Evolutionary conservation across 2,329 filamentous ascomycete species (phyloP).

Genomic region (Neofusicoccum kwambonambiense): DNA sequence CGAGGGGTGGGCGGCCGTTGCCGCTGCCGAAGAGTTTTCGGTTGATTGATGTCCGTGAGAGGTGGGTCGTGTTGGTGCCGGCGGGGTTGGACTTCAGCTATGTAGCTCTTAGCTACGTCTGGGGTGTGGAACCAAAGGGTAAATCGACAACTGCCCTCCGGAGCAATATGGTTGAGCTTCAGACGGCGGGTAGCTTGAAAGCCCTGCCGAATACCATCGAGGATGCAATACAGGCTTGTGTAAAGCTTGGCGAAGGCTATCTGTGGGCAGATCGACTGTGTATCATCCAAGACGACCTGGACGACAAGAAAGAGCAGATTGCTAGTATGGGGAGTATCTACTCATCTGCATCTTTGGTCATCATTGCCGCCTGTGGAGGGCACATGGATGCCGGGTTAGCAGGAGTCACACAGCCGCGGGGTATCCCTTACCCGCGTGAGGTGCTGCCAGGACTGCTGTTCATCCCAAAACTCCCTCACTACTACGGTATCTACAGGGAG

Average conservation of each 20-base stretch:
- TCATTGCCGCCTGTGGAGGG: neutral
- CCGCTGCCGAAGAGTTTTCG: neutral
- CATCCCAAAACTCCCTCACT: neutral
- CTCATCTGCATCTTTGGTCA: neutral
- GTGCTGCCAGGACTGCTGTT: neutral
- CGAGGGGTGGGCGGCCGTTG: neutral
- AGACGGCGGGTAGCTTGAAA: neutral
- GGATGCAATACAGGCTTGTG: conserved; percentile 1
- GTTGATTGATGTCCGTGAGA: neutral
- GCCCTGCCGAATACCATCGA: neutral
- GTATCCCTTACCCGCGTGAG: neutral
- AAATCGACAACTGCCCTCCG: neutral
- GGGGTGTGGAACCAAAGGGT: neutral
- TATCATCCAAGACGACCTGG: conserved; percentile 14
- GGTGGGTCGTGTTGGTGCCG: neutral
- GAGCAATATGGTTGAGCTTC: neutral
- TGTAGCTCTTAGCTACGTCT: conserved; percentile 17
- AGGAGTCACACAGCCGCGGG: neutral
- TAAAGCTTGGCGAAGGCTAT: neutral
- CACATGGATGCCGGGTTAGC: conserved; percentile 6
- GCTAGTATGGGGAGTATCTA: neutral
- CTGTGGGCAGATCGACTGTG: conserved; percentile 16
- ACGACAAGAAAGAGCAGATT: conserved; percentile 3
- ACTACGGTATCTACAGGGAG: neutral
- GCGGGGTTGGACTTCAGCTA: neutral